phyloP scores from a whole-genome alignment of 768 basidiomycete species.

The Sarcomyxa edulis region DNA sequence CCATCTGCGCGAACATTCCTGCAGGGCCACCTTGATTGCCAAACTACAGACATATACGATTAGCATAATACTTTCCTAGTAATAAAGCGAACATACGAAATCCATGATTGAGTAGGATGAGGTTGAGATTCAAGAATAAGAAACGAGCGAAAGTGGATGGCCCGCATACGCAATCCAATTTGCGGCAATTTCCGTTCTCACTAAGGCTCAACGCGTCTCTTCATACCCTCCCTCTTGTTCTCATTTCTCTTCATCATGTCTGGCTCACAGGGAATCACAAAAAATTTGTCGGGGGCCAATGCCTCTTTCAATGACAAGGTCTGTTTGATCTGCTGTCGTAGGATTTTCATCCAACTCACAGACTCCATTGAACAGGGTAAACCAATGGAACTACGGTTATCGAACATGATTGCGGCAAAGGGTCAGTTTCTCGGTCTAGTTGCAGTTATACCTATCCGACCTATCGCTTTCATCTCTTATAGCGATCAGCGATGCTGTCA shows the following conservation, averaged over 20 bases:
- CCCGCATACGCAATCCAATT: conserved; percentile 15
- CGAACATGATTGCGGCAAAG: conserved; percentile 98
- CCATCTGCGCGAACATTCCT: conserved; percentile 61
- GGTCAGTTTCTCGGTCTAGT: conserved; percentile 36
- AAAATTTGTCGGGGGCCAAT: conserved; percentile 54
- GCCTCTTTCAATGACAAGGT: conserved; percentile 87
- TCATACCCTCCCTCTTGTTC: no score
- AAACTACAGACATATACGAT: conserved; percentile 23
- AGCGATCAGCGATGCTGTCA: conserved; percentile 97
- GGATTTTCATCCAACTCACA: conserved; percentile 4
- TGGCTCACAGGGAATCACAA: conserved; percentile 35
- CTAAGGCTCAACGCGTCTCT: conserved; percentile 30
- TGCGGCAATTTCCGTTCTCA: conserved; percentile 11
- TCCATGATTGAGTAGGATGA: conserved; percentile 27
- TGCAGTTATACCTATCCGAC: conserved; percentile 5
- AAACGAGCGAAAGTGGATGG: conserved; percentile 3
- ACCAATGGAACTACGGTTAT: conserved; percentile 95
- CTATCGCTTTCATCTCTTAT: conserved; percentile 12
- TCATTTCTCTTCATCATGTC: conserved; percentile 30
- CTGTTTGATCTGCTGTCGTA: conserved; percentile 6
- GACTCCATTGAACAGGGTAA: conserved; percentile 61
- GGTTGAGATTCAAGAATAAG: conserved; percentile 1
- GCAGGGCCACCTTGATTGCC: conserved; percentile 46
- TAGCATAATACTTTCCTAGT: neutral
- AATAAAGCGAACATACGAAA: conserved; percentile 29